Base-by-base conservation (phyloP, 2,329 filamentous ascomycete species). In the Fusarium miscanthi region DNA sequence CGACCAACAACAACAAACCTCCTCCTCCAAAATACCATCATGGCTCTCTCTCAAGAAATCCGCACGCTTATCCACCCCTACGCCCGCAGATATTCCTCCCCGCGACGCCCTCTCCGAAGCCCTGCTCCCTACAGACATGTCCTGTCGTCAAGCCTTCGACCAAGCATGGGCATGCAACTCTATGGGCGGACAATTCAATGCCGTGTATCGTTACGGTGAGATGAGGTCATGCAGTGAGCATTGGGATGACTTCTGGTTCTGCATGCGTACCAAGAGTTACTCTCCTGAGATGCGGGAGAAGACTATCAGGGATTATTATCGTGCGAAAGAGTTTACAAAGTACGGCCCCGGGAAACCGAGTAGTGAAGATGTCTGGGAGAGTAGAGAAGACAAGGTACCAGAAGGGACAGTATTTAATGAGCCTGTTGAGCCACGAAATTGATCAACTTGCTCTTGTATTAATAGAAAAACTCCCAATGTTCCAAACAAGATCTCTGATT, bases 201-300 rank as follows among this genome's bases (percentile, higher is more conserved):
- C 94, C 78, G 88, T 98, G 41, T 99, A 98, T 86, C 92, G 96
- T 42, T 92, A 94, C 79, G 96, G 96, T 69, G 84, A 86, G 45
- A 85, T 97, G 78, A 89, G 92, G 48, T 87, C 89, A 7, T 99
- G 96, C 86, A 89, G 87, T 69, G 92, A 97, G 74, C 91, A 94
- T 71, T 98, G 95, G 94, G 89, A 92, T 69, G 93, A 97, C 82
- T 98, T 97, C 83, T 97, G 95, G 93, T 95, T 98, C 84, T 99
- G 96, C 86, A 98, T 98, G 95, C 91, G 93, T 72, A 91, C 91
- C 41, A 91, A 92, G 77, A 87, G 87, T 4, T 90, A 90, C 78
- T 81, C 86, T 1, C 87, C 89, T 30, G 83, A 86, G 46, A 84
- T 90, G 74, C 89, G 90, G 76, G 90, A 88, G 66, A 87, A 85